These are phyloP conservation scores for Sclerotinia minor DNA, from an alignment of 2,329 filamentous ascomycete species.

Conservation along the genomic window DNA sequence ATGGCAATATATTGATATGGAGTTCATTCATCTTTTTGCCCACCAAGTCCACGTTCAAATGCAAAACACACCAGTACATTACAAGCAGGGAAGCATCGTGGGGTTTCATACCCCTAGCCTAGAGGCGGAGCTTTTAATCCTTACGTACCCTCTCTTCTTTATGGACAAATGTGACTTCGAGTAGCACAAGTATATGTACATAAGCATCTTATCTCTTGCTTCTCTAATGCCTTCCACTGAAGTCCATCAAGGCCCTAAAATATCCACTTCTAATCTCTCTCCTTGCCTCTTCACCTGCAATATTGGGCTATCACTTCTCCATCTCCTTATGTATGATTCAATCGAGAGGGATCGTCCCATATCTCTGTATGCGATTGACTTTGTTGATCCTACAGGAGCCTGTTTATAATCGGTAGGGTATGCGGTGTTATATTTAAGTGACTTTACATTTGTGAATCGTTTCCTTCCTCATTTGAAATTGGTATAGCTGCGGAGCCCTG, in stretches of 20 bases:
- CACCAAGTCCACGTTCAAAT: not conserved
- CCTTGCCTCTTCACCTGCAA: not conserved
- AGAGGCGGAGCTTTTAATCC: too few relatives aligned
- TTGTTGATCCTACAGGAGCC: too few relatives aligned
- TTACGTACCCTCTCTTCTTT: not conserved
- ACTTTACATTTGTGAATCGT: constrained; percentile 46
- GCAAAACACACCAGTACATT: not conserved
- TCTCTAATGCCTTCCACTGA: not conserved
- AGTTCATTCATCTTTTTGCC: not conserved
- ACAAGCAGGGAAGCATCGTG: not conserved
- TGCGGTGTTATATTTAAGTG: too few relatives aligned
- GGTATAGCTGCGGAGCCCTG: constrained; percentile 73
- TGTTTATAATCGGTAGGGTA: not conserved
- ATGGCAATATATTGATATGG: not conserved
- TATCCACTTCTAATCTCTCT: not conserved
- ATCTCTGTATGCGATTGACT: not conserved
- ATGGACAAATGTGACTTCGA: not conserved
- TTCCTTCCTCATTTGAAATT: constrained; percentile 91
- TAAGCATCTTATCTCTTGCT: not conserved
- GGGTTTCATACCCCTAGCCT: not conserved
- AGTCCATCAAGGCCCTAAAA: not conserved
- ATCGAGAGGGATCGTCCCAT: not conserved
- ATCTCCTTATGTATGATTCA: not conserved
- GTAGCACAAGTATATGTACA: not conserved
- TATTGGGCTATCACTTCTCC: not conserved